Evolutionary conservation across 2,329 filamentous ascomycete species (phyloP), one percentile per base, ranked within the genome.

Genomic region (Sodiomyces alkalinus): DNA sequence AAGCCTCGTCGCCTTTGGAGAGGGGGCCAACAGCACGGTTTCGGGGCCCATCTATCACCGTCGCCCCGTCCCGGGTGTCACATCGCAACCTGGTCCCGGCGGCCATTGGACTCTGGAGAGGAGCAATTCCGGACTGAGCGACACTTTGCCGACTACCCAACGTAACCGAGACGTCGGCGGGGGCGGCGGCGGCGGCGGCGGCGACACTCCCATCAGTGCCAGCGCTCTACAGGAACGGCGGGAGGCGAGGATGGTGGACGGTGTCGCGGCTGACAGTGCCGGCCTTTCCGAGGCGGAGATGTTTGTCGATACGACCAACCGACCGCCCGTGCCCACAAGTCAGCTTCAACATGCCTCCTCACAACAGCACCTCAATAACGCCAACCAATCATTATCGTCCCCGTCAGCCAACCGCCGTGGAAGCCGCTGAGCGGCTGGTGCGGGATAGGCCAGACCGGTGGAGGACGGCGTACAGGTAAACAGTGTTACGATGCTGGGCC

Each of bases 1-100:
- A 3, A 87, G 79, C 37, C 63, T 94, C 5, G 87, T 94, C 7
- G 87, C 80, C 1, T 94, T 94, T 41, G 87, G 87, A 27, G 86
- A 94, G 50, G 87, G 86, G 19, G 86, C 87, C 7, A 81, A 78
- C 40, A 83, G 79, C 49, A 83, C 83, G 5, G 75, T 86, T 32
- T 82, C 75, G 34, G 83, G 83, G 0, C 81, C 81, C 21, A 79
- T 80, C 46, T 67, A 80, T 54, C 59, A 68, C 48, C 55, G 66
- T 34, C 48, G 65, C 26, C 50, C 58, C 28, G 51, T 52, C 37
- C 60, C 58, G 39, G 55, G 46, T 37, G 35, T 41, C 21, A 3
- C 25, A 14, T 3, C 19, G 11, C 14, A 28, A 22, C 22, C 15
- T 13, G 45, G 43, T 17, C 39, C 39, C 6, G 33, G 35, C 5